phyloP scores from a whole-genome alignment of 257 asterid genomes.

The Solanum pinnatisectum region DNA sequence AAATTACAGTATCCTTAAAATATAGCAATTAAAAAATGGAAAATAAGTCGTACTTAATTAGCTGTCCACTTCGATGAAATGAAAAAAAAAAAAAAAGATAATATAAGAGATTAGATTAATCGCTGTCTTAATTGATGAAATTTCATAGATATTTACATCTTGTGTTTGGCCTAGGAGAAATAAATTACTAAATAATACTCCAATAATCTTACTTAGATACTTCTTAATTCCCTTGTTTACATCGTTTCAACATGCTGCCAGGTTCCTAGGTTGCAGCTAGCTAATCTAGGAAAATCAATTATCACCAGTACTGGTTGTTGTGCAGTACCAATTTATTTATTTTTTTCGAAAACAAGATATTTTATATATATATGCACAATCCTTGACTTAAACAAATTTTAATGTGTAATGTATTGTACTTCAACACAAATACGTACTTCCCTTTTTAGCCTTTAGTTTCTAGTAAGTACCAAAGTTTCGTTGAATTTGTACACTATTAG shows the following conservation, averaged over 20 bases:
- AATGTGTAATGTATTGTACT: not conserved
- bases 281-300: not conserved
- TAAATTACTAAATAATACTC: not conserved
- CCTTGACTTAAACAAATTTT: not conserved
- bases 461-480: not conserved
- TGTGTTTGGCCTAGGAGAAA: not conserved
- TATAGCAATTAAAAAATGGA: not conserved
- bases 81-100: not conserved
- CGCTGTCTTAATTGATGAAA: not conserved
- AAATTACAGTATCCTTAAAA: not conserved
- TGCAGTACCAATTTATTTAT: not conserved
- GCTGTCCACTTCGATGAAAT: not conserved
- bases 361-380: not conserved
- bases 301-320: not conserved
- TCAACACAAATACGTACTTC: not conserved
- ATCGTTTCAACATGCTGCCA: not conserved
- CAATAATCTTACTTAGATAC: not conserved
- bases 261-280: not conserved
- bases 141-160: conserved; percentile 9
- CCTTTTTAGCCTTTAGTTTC: not conserved
- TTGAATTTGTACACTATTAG: not conserved
- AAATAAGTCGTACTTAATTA: not conserved
- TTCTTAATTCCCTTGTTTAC: not conserved
- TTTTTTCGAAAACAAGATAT: not conserved
- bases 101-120: not conserved